Evolutionary conservation across 179 eudicot genomes (phyloP).

Genomic region (Silene coronaria): DNA sequence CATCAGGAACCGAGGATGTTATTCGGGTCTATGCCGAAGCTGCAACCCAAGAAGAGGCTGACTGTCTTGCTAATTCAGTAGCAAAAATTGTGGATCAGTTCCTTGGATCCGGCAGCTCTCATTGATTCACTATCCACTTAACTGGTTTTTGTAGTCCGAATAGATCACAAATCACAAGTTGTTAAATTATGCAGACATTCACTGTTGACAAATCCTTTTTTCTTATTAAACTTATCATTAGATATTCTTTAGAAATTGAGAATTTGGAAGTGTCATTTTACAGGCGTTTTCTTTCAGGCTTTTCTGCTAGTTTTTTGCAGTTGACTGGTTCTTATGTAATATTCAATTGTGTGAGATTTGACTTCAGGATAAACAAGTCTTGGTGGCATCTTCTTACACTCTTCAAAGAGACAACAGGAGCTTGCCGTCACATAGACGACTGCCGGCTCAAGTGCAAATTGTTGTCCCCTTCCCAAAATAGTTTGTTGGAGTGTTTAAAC

Average conservation of each 20-base stretch:
- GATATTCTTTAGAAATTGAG: not conserved
- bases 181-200: not conserved
- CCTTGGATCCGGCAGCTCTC: conserved; percentile 48
- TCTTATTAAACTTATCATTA: not conserved
- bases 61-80: conserved; percentile 54
- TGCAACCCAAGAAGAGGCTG: conserved; percentile 68
- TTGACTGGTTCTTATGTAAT: not conserved
- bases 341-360: not conserved
- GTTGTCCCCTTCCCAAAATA: too few relatives aligned
- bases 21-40: conserved; percentile 89
- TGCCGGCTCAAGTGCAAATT: too few relatives aligned
- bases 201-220: not conserved
- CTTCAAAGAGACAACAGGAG: too few relatives aligned
- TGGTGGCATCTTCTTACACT: not conserved
- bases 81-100: conserved; percentile 51
- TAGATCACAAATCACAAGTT: too few relatives aligned
- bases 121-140: not conserved
- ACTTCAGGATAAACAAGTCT: not conserved
- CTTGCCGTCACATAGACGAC: too few relatives aligned
- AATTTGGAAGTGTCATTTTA: not conserved
- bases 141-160: not conserved
- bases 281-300: not conserved
- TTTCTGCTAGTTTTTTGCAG: not conserved
- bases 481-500: too few relatives aligned
- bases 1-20: conserved; percentile 93